Percentiles rank a stretch among this genome's conserved stretches.
Evolutionary conservation across 2,329 filamentous ascomycete genomes (phyloP).

Genomic region (Aureobasidium sp.): DNA sequence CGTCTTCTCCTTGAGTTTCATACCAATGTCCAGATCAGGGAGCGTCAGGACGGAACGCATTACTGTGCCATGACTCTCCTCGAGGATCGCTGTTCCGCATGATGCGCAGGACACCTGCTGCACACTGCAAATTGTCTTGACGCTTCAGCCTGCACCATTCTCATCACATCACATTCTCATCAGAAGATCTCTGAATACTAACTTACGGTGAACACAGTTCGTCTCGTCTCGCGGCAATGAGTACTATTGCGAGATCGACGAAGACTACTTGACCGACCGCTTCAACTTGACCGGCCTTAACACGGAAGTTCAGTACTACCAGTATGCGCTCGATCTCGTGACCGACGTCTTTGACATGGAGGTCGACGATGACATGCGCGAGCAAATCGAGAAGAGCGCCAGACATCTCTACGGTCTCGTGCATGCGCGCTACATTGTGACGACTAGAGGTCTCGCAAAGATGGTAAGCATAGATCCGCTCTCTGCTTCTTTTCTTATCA

Average conservation of each 20-base stretch:
- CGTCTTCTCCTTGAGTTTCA: background rate
- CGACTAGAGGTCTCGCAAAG: conserved; percentile 84
- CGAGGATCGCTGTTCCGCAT: background rate
- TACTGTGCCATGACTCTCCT: background rate
- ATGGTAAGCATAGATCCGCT: conserved; percentile 62
- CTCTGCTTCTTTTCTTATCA: background rate
- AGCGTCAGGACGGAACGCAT: background rate
- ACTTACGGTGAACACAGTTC: conserved; percentile 55
- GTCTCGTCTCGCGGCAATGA: conserved; percentile 97
- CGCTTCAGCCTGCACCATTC: background rate
- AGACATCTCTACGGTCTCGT: conserved; percentile 93
- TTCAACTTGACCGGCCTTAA: conserved; percentile 98
- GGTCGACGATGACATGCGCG: conserved; percentile 96
- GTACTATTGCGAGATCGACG: conserved; percentile 99
- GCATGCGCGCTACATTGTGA: conserved; percentile 94
- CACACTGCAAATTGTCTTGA: background rate
- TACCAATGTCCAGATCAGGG: background rate
- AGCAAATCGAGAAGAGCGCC: conserved; percentile 95
- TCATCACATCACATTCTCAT: background rate
- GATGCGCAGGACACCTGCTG: background rate
- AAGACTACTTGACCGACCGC: conserved; percentile 94
- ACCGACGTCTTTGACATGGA: conserved; percentile 98
- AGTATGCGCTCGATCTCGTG: conserved; percentile 94
- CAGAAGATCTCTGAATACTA: background rate
- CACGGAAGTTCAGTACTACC: conserved; percentile 96